Conservation (phyloP, 148 eudicot genomes). For the Polygonum aviculare region DNA sequence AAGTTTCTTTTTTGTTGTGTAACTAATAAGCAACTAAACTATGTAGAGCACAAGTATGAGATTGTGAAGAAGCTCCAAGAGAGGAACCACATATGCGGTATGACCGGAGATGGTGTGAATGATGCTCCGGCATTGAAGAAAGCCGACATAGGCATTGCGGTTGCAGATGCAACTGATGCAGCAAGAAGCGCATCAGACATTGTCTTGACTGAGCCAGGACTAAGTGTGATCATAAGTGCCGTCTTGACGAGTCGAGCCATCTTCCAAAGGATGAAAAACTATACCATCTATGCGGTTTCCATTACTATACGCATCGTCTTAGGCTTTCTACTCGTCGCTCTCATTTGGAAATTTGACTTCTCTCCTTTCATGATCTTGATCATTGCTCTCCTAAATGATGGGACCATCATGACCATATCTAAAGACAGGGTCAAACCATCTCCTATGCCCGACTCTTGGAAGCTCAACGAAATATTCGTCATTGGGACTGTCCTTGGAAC, state of each 20-base stretch:
- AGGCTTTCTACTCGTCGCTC: slow-evolving; percentile 70
- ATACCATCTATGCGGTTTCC: slow-evolving; percentile 89
- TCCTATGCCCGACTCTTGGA: slow-evolving; percentile 90
- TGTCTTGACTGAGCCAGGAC: slow-evolving; percentile 86
- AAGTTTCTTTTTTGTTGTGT: not conserved
- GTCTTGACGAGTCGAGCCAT: slow-evolving; percentile 88
- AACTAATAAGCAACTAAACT: not conserved
- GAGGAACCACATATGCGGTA: slow-evolving; percentile 84
- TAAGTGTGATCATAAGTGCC: slow-evolving; percentile 79
- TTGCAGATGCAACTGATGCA: slow-evolving; percentile 91
- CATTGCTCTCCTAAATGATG: slow-evolving; percentile 83
- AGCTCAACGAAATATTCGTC: slow-evolving; percentile 79
- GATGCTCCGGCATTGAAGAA: slow-evolving; percentile 91
- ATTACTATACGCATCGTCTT: slow-evolving; percentile 88
- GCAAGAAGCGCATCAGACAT: slow-evolving; percentile 92
- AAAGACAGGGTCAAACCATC: slow-evolving; percentile 95
- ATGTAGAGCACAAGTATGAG: slow-evolving; percentile 87
- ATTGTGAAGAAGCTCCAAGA: slow-evolving; percentile 88
- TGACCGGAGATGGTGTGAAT: slow-evolving; percentile 98
- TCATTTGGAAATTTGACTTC: slow-evolving; percentile 86
- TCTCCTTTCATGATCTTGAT: slow-evolving; percentile 87
- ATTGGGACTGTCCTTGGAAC: slow-evolving; percentile 80
- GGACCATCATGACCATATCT: slow-evolving; percentile 95
- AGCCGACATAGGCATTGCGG: slow-evolving; percentile 96
- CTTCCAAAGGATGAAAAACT: slow-evolving; percentile 97